phyloP scores from a whole-genome alignment of 2,329 filamentous ascomycete genomes.

The Calonectria henricotiae region DNA sequence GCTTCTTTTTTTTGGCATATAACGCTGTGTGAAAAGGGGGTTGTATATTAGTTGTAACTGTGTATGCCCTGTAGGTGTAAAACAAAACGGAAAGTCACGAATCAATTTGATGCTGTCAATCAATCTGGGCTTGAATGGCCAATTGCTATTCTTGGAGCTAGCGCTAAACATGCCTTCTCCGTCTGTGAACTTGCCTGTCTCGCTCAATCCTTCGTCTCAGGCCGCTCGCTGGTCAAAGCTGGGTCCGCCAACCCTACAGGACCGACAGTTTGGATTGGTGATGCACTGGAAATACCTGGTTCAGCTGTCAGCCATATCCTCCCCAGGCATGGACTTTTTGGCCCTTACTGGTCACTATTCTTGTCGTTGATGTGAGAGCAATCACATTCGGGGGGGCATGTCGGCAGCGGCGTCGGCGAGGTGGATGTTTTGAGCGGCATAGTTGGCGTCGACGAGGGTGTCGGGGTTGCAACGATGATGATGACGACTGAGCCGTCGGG shows the following conservation, averaged over 20 bases:
- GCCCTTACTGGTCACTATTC: slow-evolving; percentile 46
- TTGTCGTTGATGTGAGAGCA: slow-evolving; percentile 52
- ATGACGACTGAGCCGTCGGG: slow-evolving; percentile 40
- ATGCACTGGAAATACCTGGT: slow-evolving; percentile 58
- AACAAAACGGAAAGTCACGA: slow-evolving; percentile 29
- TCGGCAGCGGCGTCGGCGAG: slow-evolving; percentile 5
- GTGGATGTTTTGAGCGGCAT: slow-evolving; percentile 29
- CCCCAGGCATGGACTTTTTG: too few relatives aligned
- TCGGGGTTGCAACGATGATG: slow-evolving; percentile 43
- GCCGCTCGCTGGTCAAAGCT: neutral
- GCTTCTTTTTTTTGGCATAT: slow-evolving; percentile 35
- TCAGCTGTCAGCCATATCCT: slow-evolving; percentile 8
- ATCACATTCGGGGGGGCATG: slow-evolving; percentile 49
- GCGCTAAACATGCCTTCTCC: too few relatives aligned
- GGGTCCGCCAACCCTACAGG: slow-evolving; percentile 32
- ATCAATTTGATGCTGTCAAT: slow-evolving; percentile 5
- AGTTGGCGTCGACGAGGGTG: slow-evolving; percentile 5
- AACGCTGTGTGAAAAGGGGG: slow-evolving; percentile 25
- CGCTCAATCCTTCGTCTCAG: too few relatives aligned
- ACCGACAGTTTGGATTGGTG: slow-evolving; percentile 54
- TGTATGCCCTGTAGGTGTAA: slow-evolving; percentile 36
- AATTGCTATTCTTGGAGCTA: neutral
- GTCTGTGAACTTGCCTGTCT: neutral
- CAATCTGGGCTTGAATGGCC: neutral
- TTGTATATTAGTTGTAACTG: slow-evolving; percentile 43